Base-by-base conservation (phyloP, 2,329 filamentous ascomycete genomes). In the Ascochyta viciae-villosae region DNA sequence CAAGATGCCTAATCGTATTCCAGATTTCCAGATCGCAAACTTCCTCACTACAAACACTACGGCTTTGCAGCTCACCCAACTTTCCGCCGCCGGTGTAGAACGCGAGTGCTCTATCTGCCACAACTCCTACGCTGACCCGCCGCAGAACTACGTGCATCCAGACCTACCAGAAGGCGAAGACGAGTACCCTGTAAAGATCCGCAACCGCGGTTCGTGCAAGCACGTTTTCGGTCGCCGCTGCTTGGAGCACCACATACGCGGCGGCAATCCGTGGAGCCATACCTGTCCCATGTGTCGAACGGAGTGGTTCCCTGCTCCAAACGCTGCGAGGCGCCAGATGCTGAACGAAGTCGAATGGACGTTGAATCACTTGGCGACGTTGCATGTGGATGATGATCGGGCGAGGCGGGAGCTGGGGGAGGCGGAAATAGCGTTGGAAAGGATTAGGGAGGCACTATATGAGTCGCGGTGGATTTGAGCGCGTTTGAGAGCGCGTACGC, bases 171-270 rank as follows among this genome's bases (percentile, higher is more conserved):
- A 44, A 22, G 58, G 47, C 15, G 46, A 49, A 4, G 54, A 37
- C 9, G 67, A 68, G 43, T 65, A 65, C 27, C 57, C 63, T 6
- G 55, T 65, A 1, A 61, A 62, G 23, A 47, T 68, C 10, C 29
- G 22, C 3, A 50, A 62, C 19, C 42, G 52, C 16, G 52, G 52
- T 3, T 10, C 24, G 1, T 68, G 65, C 38, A 53, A 37, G 4
- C 67, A 70, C 40, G 52, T 67, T 10, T 62, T 68, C 26, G 62
- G 65, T 7, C 58, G 65, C 4, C 42, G 16, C 3, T 70, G 67
- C 38, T 15, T 67, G 23, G 64, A 70, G 43, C 48, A 33, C 3
- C 64, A 68, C 26, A 59, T 67, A 16, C 58, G 63, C 12, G 46
- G 52, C 4, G 45, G 57, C 9, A 55, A 60, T n/a, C 64, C 65